A percentile compares a stretch with the other conserved stretches of the same genome.
phyloP scores from a whole-genome alignment of 192 early-diverging fungal genomes.

The Chytriomyces confervae region DNA sequence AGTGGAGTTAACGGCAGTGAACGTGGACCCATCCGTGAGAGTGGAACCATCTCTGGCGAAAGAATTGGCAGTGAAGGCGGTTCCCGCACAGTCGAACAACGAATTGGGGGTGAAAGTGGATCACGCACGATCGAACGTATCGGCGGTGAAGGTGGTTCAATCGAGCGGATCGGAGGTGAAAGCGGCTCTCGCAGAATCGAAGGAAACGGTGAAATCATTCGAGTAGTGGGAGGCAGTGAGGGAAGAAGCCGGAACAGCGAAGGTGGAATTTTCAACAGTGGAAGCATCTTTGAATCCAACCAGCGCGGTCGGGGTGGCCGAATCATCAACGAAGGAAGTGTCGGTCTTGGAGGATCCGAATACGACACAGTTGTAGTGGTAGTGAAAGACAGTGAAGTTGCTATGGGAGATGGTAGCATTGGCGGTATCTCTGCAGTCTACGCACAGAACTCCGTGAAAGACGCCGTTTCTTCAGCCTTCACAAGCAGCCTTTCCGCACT shows the following conservation, averaged over 20 bases:
- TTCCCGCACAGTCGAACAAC: background rate
- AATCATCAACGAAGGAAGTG: background rate
- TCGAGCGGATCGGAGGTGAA: background rate
- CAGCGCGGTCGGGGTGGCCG: background rate
- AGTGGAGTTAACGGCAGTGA: background rate
- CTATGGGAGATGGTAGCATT: background rate
- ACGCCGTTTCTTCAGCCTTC: background rate
- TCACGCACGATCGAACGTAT: background rate
- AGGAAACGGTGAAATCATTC: background rate
- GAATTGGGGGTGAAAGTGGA: background rate
- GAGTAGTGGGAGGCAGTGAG: background rate
- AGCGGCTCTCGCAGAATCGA: background rate
- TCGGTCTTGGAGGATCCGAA: background rate
- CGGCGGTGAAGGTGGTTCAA: background rate
- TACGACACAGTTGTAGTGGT: background rate
- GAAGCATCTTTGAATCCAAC: background rate
- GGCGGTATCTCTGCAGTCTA: background rate
- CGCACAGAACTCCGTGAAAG: background rate
- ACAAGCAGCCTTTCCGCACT: background rate
- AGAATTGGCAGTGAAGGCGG: background rate
- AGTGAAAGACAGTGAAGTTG: background rate
- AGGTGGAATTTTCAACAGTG: background rate
- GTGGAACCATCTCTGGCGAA: background rate
- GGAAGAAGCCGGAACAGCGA: background rate
- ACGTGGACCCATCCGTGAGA: background rate